These are phyloP conservation scores for Thyridium curvatum DNA, from an alignment of 2,329 filamentous ascomycete species.

Conservation along the genomic window DNA sequence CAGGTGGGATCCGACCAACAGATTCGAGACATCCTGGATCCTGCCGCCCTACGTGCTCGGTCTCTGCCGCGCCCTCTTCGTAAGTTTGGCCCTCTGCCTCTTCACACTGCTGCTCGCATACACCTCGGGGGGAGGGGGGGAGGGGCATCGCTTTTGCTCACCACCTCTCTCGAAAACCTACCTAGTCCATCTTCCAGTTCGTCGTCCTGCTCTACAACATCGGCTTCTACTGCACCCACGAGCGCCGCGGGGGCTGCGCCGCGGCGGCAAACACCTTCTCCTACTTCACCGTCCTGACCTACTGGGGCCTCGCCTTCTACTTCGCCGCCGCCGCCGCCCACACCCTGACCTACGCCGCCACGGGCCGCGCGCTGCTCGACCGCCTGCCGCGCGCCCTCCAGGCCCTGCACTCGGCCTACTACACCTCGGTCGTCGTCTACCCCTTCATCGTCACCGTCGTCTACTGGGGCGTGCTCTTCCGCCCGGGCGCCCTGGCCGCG, in stretches of 20 bases:
- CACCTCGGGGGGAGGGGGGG: too few relatives aligned
- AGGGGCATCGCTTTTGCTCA: too few relatives aligned
- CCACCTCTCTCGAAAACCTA: not conserved
- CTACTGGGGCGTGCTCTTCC: slow-evolving; percentile 62
- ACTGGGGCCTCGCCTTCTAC: slow-evolving; percentile 80
- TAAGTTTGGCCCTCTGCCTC: slow-evolving; percentile 25
- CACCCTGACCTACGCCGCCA: slow-evolving; percentile 58
- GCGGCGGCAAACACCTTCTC: slow-evolving; percentile 57
- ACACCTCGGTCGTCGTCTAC: slow-evolving; percentile 55
- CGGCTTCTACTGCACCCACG: slow-evolving; percentile 55
- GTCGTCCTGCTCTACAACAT: slow-evolving; percentile 63
- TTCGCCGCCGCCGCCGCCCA: slow-evolving; percentile 62
- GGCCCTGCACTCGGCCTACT: slow-evolving; percentile 57
- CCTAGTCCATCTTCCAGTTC: slow-evolving; percentile 62
- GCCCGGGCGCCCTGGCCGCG: slow-evolving; percentile 31
- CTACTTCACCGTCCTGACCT: slow-evolving; percentile 77
- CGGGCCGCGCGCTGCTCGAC: slow-evolving; percentile 48
- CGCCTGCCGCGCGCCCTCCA: slow-evolving; percentile 55
- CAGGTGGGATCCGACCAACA: slow-evolving; percentile 50
- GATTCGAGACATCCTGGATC: slow-evolving; percentile 77
- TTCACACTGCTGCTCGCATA: too few relatives aligned
- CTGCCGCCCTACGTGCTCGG: slow-evolving; percentile 61
- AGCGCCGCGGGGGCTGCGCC: slow-evolving; percentile 31
- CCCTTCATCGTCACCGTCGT: slow-evolving; percentile 64
- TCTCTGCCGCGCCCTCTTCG: slow-evolving; percentile 46